These are phyloP conservation scores for Aspergillus caelatus DNA, from an alignment of 2,329 filamentous ascomycete genomes.

Conservation along the genomic window DNA sequence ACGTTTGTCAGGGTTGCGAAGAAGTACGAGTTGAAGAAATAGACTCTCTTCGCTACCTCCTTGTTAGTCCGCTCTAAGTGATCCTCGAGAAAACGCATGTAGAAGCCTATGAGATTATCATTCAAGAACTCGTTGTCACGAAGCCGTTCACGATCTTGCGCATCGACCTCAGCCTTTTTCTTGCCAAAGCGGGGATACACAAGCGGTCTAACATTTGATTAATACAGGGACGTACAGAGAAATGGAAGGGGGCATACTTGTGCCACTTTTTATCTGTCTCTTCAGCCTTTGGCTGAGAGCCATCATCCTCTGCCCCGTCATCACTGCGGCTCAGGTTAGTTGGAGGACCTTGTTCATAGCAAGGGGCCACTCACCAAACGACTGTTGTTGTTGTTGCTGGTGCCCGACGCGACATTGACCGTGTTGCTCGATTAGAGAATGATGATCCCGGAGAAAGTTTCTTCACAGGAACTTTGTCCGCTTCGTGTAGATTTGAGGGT, in stretches of 20 bases:
- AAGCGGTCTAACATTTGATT: slow-evolving; percentile 36
- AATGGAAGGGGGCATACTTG: slow-evolving; percentile 13
- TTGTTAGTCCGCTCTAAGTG: slow-evolving; percentile 59
- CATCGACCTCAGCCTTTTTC: slow-evolving; percentile 49
- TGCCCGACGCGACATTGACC: slow-evolving; percentile 32
- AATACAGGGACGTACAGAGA: neutral
- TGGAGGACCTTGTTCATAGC: neutral
- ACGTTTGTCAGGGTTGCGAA: slow-evolving; percentile 73
- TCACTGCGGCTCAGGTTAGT: slow-evolving; percentile 18
- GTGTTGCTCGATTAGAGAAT: slow-evolving; percentile 29
- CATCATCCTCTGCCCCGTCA: slow-evolving; percentile 20
- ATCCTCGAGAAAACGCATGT: slow-evolving; percentile 73
- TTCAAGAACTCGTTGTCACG: slow-evolving; percentile 88
- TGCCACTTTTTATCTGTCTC: slow-evolving; percentile 27
- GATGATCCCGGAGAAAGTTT: slow-evolving; percentile 18
- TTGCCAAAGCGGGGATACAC: slow-evolving; percentile 50
- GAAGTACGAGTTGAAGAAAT: slow-evolving; percentile 94
- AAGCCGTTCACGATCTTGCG: slow-evolving; percentile 64
- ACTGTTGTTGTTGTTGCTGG: slow-evolving; percentile 21
- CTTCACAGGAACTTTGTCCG: slow-evolving; percentile 34
- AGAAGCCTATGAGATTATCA: slow-evolving; percentile 89
- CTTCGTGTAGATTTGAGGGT: slow-evolving; percentile 12
- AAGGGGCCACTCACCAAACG: slow-evolving; percentile 20
- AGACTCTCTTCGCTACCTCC: slow-evolving; percentile 65
- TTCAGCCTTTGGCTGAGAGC: slow-evolving; percentile 8